Evolutionary conservation across 169 alveolate genomes (phyloP), one percentile per base, ranked within the genome.

Genomic region (Toxoplasma gondii): DNA sequence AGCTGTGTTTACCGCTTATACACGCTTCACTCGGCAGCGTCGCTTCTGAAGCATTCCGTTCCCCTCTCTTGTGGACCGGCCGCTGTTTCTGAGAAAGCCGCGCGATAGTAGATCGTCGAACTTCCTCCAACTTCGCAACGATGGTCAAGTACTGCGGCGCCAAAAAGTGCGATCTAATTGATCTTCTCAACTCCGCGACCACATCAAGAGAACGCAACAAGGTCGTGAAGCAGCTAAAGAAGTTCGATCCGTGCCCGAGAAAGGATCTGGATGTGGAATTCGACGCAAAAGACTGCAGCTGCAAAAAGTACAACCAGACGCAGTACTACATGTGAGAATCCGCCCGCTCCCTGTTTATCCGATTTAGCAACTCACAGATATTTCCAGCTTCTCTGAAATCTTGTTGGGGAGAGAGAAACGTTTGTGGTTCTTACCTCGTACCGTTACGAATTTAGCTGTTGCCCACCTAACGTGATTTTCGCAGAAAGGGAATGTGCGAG

Each of bases 191-290:
- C 9, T 19, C 91, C 0, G 91, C 91, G 41, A 92, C 83, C 64
- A 34, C 91, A 22, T 83, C 92, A 1, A 92, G 74, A n/a, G 64
- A 38, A 54, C 70, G 82, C 31, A 92, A 92, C 80, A 36, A 49
- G 86, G 83, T 78, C 53, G 82, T 92, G 54, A 92, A 92, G 86
- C 83, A 64, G 43, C 82, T 92, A 43, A 92, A 81, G 69, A 92
- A 80, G 31, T 92, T 92, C 31, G 64, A 43, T 22, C 94, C 94
- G 7, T 38, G 69, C 17, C 94, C 94, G 22, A 69, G 69, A 39
- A 16, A 49, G 43, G 94, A 92, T 9, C 92, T 92, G 24, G 94
- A 92, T 78, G 94, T 12, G 41, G 91, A 92, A 24, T 83, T 82
- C 36, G 94, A 92, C 38, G 58, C 70, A 17, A 45, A 82, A 43